These are phyloP conservation scores for Viola odorata DNA, from an alignment of 345 rosid species.

Conservation along the genomic window DNA sequence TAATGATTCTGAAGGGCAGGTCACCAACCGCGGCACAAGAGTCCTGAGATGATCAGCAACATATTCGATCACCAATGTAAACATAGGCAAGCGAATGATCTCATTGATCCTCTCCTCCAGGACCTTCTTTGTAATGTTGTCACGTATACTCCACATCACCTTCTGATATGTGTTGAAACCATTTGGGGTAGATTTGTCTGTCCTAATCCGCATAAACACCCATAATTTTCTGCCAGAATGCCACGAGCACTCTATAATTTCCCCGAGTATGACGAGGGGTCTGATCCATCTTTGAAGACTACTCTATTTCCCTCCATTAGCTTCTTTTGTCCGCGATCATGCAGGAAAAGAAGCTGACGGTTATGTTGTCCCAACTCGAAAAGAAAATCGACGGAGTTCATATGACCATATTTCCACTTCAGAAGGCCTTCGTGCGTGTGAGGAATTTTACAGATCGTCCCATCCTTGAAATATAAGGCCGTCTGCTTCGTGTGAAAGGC, in stretches of 20 bases:
- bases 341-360: slow-evolving; percentile 43
- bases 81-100: slow-evolving; percentile 22
- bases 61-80: too few relatives aligned
- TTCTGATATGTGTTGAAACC: slow-evolving; percentile 79
- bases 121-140: slow-evolving; percentile 22
- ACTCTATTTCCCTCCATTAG: slow-evolving; percentile 66
- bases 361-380: slow-evolving; percentile 62
- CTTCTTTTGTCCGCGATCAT: slow-evolving; percentile 77
- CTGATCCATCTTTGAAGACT: slow-evolving; percentile 60
- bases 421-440: slow-evolving; percentile 91
- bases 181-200: slow-evolving; percentile 77
- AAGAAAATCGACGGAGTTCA: slow-evolving; percentile 92
- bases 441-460: slow-evolving; percentile 92
- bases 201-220: slow-evolving; percentile 79
- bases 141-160: slow-evolving; percentile 33
- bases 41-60: too few relatives aligned
- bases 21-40: too few relatives aligned
- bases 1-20: slow-evolving; percentile 1
- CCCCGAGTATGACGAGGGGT: slow-evolving; percentile 55
- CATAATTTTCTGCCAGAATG: slow-evolving; percentile 52
- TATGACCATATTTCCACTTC: slow-evolving; percentile 86
- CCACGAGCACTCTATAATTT: slow-evolving; percentile 87
- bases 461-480: slow-evolving; percentile 98
- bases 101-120: slow-evolving; percentile 19
- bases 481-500: slow-evolving; percentile 91